These are phyloP conservation scores for Pyrus hybrid DNA, from an alignment of 331 rosid genomes.

Conservation along the genomic window DNA sequence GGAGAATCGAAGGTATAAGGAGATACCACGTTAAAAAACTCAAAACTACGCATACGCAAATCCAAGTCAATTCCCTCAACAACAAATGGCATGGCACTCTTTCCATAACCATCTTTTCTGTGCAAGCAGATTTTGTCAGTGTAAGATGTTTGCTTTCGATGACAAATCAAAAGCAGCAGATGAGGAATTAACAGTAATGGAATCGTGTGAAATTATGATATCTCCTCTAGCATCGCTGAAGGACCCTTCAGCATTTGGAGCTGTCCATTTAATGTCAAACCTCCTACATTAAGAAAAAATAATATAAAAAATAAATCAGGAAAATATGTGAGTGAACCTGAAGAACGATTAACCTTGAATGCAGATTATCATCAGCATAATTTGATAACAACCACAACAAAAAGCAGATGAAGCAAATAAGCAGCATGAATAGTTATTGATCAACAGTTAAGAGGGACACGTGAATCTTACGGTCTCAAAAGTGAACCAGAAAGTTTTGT, in stretches of 20 bases:
- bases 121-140: conserved; percentile 30
- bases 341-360: conserved; percentile 17
- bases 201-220: conserved; percentile 68
- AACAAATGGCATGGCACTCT: conserved; percentile 41
- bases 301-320: neutral
- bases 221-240: conserved; percentile 89
- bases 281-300: conserved; percentile 37
- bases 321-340: neutral
- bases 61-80: conserved; percentile 75
- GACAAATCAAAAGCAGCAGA: conserved; percentile 77
- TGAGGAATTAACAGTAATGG: conserved; percentile 54
- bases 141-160: conserved; percentile 59
- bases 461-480: conserved; percentile 69
- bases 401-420: conserved; percentile 15
- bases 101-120: conserved; percentile 30
- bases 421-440: neutral
- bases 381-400: neutral
- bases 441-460: conserved; percentile 1
- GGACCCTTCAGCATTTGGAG: conserved; percentile 80
- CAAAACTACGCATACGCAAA: conserved; percentile 78
- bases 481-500: conserved; percentile 80
- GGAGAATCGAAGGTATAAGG: conserved; percentile 69
- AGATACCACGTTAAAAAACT: conserved; percentile 62
- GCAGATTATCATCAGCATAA: neutral
- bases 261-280: conserved; percentile 85